These are phyloP conservation scores for Syzygium grande DNA, from an alignment of 345 rosid genomes.

Conservation along the genomic window DNA sequence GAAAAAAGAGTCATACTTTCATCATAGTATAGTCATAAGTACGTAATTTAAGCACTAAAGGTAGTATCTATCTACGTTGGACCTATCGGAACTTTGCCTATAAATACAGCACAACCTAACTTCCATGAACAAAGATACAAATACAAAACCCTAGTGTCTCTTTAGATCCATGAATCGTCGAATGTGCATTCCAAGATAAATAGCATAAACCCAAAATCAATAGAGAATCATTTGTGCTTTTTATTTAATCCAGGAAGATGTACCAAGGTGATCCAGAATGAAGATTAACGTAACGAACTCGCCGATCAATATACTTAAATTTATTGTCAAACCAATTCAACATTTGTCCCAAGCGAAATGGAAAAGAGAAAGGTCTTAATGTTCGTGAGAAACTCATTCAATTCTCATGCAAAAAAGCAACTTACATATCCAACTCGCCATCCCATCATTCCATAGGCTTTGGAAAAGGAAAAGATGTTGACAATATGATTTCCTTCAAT, in stretches of 20 bases:
- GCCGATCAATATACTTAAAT: neutral
- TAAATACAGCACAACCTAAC: too few species aligned
- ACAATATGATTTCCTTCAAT: slow-evolving; percentile 87
- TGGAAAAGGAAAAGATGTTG: slow-evolving; percentile 94
- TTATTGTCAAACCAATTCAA: neutral
- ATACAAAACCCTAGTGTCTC: too few species aligned
- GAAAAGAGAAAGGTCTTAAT: neutral
- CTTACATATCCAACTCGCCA: slow-evolving; percentile 99
- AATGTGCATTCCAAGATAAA: neutral
- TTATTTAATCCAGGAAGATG: neutral
- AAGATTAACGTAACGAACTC: neutral
- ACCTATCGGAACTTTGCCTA: too few species aligned
- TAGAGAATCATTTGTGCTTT: neutral
- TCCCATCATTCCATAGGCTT: slow-evolving; percentile 99
- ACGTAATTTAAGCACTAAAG: too few species aligned
- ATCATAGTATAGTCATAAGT: too few species aligned
- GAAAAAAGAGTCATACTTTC: too few species aligned
- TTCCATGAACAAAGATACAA: too few species aligned
- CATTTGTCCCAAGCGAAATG: neutral
- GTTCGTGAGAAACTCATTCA: neutral
- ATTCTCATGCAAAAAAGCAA: neutral
- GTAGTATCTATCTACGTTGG: too few species aligned
- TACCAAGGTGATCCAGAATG: neutral
- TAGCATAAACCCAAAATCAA: neutral
- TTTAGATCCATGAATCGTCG: too few species aligned